A percentile compares a stretch with the other conserved stretches of the same genome.
Evolutionary conservation across 352 stramenopile species (phyloP).

Genomic region (Globisporangium rhizosaccharum): DNA sequence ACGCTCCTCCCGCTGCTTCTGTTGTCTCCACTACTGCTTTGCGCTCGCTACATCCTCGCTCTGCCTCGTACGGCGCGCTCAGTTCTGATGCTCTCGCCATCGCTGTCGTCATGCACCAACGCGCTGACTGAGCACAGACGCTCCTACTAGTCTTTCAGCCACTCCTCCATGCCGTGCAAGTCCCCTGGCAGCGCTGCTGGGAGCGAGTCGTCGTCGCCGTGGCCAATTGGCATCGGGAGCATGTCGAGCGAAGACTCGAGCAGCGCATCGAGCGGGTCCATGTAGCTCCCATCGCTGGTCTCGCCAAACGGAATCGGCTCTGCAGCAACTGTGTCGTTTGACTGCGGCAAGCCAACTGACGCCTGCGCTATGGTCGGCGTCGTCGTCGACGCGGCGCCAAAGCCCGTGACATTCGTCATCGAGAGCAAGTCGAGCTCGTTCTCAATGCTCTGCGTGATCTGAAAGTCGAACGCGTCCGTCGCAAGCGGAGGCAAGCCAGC

Average conservation of each 20-base stretch:
- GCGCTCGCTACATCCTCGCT: too few species aligned
- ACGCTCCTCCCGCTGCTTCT: background rate
- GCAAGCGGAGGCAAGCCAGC: slow-evolving; percentile 50
- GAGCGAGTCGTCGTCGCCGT: slow-evolving; percentile 36
- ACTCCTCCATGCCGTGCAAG: slow-evolving; percentile 76
- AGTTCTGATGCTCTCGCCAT: background rate
- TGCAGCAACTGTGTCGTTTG: slow-evolving; percentile 7
- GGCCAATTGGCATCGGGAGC: slow-evolving; percentile 66
- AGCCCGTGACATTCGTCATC: slow-evolving; percentile 51
- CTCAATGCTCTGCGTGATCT: slow-evolving; percentile 76
- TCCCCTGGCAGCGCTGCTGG: slow-evolving; percentile 55
- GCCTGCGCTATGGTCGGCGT: background rate
- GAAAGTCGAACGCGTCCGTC: slow-evolving; percentile 61
- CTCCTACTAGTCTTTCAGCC: slow-evolving; percentile 56
- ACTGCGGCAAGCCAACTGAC: background rate
- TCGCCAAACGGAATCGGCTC: slow-evolving; percentile 41
- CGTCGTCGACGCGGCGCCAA: background rate
- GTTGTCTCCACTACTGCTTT: too few species aligned
- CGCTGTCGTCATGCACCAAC: background rate
- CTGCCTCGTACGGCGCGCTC: background rate
- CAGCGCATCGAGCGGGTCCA: slow-evolving; percentile 52
- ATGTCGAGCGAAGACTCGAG: slow-evolving; percentile 46
- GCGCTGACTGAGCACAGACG: background rate
- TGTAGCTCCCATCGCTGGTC: slow-evolving; percentile 23
- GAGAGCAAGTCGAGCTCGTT: slow-evolving; percentile 75